Evolutionary conservation across 2,329 filamentous ascomycete species (phyloP).

Genomic region (Ophiocordyceps camponoti-leonardi): DNA sequence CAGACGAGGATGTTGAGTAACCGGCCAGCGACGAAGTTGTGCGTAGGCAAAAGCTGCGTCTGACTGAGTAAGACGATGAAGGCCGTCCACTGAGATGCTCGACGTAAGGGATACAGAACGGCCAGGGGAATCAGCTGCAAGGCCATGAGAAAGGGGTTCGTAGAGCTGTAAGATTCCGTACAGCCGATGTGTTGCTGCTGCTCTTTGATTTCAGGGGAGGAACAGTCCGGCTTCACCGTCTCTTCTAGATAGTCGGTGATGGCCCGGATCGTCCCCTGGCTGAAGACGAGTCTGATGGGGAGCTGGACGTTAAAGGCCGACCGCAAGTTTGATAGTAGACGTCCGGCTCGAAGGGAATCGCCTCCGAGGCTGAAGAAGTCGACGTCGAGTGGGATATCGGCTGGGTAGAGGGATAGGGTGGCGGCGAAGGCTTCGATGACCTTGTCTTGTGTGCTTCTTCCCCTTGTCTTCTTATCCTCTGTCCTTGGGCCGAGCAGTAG

Average conservation of each 20-base stretch:
- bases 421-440: constrained; percentile 26
- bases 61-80: constrained; percentile 30
- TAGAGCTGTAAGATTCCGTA: constrained; percentile 27
- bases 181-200: constrained; percentile 16
- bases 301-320: constrained; percentile 28
- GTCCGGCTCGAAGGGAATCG: constrained; percentile 35
- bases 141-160: constrained; percentile 27
- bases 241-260: constrained; percentile 20
- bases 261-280: constrained; percentile 23
- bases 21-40: constrained; percentile 21
- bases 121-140: constrained; percentile 32
- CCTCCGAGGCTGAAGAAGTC: constrained; percentile 37
- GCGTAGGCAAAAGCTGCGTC: constrained; percentile 20
- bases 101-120: constrained; percentile 31
- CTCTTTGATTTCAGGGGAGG: constrained; percentile 1
- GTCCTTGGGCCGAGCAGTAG: constrained; percentile 16
- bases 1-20: constrained; percentile 28
- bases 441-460: constrained; percentile 5
- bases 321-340: constrained; percentile 31
- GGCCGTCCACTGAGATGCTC: constrained; percentile 32
- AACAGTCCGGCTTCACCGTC: constrained; percentile 6
- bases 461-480: no score
- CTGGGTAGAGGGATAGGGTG: constrained; percentile 20
- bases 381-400: constrained; percentile 20
- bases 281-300: constrained; percentile 33